A percentile compares a stretch with the other conserved stretches of the same genome.
phyloP scores from a whole-genome alignment of 129 eudicot species.

The Cynara cardunculus region DNA sequence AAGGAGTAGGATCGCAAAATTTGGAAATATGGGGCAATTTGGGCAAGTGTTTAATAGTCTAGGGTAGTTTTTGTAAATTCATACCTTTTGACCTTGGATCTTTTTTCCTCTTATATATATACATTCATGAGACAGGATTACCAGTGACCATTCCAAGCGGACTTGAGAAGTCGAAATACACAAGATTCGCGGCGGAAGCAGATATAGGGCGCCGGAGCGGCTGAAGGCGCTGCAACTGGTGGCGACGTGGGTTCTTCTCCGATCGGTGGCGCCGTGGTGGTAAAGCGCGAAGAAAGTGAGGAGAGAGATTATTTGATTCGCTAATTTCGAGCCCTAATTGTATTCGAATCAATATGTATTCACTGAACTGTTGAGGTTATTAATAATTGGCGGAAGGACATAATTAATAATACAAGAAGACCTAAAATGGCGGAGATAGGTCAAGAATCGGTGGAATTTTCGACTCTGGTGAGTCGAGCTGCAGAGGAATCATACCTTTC shows the following conservation, averaged over 20 bases:
- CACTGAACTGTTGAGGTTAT: constrained; percentile 12
- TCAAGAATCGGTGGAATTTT: constrained; percentile 87
- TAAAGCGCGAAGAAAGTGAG: background rate
- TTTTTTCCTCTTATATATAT: background rate
- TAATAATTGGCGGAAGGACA: constrained; percentile 10
- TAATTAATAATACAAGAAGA: constrained; percentile 1
- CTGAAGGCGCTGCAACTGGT: constrained; percentile 22
- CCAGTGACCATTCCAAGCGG: constrained; percentile 19
- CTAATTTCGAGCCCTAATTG: constrained; percentile 33
- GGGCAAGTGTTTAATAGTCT: background rate
- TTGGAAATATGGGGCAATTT: background rate
- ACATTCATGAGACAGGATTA: background rate
- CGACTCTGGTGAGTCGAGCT: constrained; percentile 74
- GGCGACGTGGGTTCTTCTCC: constrained; percentile 8
- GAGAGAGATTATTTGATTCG: constrained; percentile 5
- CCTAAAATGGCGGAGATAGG: constrained; percentile 71
- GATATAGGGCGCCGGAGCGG: constrained; percentile 23
- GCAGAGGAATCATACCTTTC: constrained; percentile 85
- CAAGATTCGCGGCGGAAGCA: constrained; percentile 37
- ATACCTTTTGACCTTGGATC: constrained; percentile 1
- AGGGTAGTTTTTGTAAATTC: constrained; percentile 18
- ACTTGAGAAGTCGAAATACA: constrained; percentile 5
- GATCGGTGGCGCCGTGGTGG: constrained; percentile 17
- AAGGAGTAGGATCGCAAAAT: background rate
- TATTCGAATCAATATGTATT: constrained; percentile 6